Percentiles rank a stretch among this genome's conserved stretches.
phyloP scores from a whole-genome alignment of 768 basidiomycete species.

The Auriscalpium orientale region DNA sequence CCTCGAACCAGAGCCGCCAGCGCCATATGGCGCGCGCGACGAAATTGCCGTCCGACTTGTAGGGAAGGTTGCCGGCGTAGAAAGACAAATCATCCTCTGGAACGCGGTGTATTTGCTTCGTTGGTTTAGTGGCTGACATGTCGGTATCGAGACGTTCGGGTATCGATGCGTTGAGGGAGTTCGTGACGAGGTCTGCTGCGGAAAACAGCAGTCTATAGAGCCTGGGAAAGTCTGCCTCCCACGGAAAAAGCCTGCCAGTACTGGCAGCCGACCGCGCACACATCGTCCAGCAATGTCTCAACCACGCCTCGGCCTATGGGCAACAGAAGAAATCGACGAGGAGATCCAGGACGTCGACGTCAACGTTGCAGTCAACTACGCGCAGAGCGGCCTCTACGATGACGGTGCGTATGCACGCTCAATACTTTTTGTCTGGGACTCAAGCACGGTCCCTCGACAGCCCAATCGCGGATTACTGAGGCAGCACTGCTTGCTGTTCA shows the following conservation, averaged over 20 bases:
- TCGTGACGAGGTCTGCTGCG: too few species aligned
- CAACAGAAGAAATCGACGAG: conserved; percentile 77
- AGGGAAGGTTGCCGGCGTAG: conserved; percentile 7
- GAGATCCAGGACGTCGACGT: conserved; percentile 66
- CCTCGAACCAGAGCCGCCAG: conserved; percentile 47
- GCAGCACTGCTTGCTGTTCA: conserved; percentile 64
- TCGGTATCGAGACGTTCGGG: too few species aligned
- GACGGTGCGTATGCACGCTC: conserved; percentile 37
- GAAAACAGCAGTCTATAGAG: too few species aligned
- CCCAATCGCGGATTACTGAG: conserved; percentile 64
- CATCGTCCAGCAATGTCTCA: conserved; percentile 36
- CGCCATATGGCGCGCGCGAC: conserved; percentile 36
- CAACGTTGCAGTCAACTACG: conserved; percentile 58
- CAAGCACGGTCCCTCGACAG: conserved; percentile 18
- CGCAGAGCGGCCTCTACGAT: conserved; percentile 61
- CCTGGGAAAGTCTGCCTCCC: too few species aligned
- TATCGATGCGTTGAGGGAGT: too few species aligned
- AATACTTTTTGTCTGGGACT: neutral
- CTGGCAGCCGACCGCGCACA: neutral
- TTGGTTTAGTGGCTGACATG: too few species aligned
- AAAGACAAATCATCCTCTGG: too few species aligned
- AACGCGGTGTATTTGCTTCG: too few species aligned
- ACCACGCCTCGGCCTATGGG: conserved; percentile 67
- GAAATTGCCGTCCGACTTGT: conserved; percentile 19
- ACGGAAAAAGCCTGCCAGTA: neutral